Base-by-base conservation (phyloP, 139 green algal genomes). In the Haematococcus sp. region DNA sequence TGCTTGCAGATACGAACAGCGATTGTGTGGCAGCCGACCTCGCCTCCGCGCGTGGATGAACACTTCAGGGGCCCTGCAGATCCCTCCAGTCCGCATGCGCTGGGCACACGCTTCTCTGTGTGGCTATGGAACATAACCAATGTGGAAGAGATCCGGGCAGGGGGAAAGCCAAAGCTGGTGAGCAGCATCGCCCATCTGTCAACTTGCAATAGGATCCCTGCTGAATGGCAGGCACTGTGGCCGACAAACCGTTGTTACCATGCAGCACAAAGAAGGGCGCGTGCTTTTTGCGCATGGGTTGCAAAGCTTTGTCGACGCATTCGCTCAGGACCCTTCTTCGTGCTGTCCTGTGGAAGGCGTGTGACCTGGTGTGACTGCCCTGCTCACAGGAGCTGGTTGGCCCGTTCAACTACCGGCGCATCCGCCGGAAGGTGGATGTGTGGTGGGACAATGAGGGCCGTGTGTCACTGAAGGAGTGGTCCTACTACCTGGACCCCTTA, bases 381-480 rank as follows among this genome's bases (percentile, higher is more conserved):
- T 5, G 20, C 23, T 25, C 54, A 3, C 63, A 46, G 68, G 28
- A 65, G 25, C 46, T 63, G 27, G 68, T 74, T 61, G 76, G 76
- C 1, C 76, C 76, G 2, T 75, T 75, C 31, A 75, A 52, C 2
- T 82, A 77, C 65, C 25, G 60, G 30, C 78, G 78, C 55, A 28
- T 51, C 13, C 69, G 74, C 5, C 3, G 59, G 19, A 75, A 75
- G 56, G 5, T 76, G n/a, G 56, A 79, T 17, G 23, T 54, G 2
- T 52, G 19, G 49, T 83, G 77, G 77, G 72, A 83, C 56, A 34
- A 30, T 16, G n/a, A 51, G 4, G 71, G 66, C 1, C 17, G 56
- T 1, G 71, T 79, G 27, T 1, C 44, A 19, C 19, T 30, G 34
- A 71, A 83, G 77, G 77, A 83, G 63, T 79, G 64, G 61, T 67